phyloP scores from a whole-genome alignment of 2,329 filamentous ascomycete species.

The Alternaria gansuensis region DNA sequence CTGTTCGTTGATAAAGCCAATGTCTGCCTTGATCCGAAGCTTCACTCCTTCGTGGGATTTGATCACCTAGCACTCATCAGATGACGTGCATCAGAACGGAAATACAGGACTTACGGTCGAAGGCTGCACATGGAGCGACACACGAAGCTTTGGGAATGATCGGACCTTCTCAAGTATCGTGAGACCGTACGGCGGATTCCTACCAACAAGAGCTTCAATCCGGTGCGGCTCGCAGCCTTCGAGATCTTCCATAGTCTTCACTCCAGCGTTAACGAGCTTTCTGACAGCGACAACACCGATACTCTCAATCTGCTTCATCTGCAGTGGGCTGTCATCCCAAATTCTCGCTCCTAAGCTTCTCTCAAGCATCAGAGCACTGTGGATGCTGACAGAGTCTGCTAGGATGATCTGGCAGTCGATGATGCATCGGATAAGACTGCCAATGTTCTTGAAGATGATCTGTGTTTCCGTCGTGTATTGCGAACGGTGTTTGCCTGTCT shows the following conservation, averaged over 20 bases:
- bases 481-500: constrained; percentile 62
- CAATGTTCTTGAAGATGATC: constrained; percentile 72
- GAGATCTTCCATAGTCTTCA: constrained; percentile 76
- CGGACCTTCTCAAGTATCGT: constrained; percentile 71
- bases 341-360: constrained; percentile 76
- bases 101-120: constrained; percentile 49
- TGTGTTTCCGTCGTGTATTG: constrained; percentile 69
- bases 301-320: constrained; percentile 82
- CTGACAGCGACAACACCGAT: constrained; percentile 79
- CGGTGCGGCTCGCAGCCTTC: constrained; percentile 71
- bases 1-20: constrained; percentile 76
- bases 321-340: constrained; percentile 84
- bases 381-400: constrained; percentile 72
- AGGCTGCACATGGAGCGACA: constrained; percentile 62
- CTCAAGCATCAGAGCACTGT: constrained; percentile 77
- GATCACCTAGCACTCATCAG: constrained; percentile 23
- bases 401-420: constrained; percentile 73
- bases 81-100: neutral
- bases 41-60: constrained; percentile 57
- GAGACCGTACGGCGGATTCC: constrained; percentile 83
- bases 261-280: constrained; percentile 74
- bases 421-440: constrained; percentile 76
- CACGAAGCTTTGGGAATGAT: constrained; percentile 74
- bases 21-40: constrained; percentile 70
- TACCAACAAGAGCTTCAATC: constrained; percentile 79